Evolutionary conservation across 805 yeast species (phyloP).

Genomic region (Starmera caribaea): DNA sequence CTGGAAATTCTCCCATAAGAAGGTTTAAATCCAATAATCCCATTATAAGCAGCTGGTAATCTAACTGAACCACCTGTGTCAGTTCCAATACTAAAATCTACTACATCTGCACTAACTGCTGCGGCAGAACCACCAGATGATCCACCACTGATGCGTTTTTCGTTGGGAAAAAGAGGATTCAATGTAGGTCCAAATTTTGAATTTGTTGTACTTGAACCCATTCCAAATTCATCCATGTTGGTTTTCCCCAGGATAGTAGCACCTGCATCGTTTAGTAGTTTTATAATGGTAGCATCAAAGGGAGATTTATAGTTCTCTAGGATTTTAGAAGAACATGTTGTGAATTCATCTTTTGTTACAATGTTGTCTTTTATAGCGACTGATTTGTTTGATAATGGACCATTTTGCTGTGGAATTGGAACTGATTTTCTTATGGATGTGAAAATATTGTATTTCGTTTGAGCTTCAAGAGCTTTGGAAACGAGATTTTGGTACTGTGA

Average conservation of each 20-base stretch:
- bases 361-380: constrained; percentile 75
- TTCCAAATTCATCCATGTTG: constrained; percentile 94
- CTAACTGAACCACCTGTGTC: constrained; percentile 98
- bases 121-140: constrained; percentile 97
- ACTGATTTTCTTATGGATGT: constrained; percentile 21
- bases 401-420: constrained; percentile 1
- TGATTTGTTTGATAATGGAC: constrained; percentile 8
- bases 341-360: constrained; percentile 50
- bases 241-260: constrained; percentile 64
- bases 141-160: constrained; percentile 62
- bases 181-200: constrained; percentile 46
- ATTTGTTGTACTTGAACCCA: constrained; percentile 73
- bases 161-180: constrained; percentile 38
- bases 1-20: constrained; percentile 87
- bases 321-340: constrained; percentile 73
- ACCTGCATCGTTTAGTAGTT: constrained; percentile 42
- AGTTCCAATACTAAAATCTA: constrained; percentile 78
- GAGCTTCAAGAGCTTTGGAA: constrained; percentile 9
- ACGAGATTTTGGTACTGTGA: constrained; percentile 5
- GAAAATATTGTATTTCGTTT: constrained; percentile 29
- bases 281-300: constrained; percentile 66
- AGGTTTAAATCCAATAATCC: constrained; percentile 84
- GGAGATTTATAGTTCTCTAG: constrained; percentile 60
- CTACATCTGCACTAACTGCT: constrained; percentile 64
- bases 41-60: constrained; percentile 83